Evolutionary conservation across 2,329 filamentous ascomycete species (phyloP), one percentile per base, ranked within the genome.

Genomic region (Graphilbum fragrans): DNA sequence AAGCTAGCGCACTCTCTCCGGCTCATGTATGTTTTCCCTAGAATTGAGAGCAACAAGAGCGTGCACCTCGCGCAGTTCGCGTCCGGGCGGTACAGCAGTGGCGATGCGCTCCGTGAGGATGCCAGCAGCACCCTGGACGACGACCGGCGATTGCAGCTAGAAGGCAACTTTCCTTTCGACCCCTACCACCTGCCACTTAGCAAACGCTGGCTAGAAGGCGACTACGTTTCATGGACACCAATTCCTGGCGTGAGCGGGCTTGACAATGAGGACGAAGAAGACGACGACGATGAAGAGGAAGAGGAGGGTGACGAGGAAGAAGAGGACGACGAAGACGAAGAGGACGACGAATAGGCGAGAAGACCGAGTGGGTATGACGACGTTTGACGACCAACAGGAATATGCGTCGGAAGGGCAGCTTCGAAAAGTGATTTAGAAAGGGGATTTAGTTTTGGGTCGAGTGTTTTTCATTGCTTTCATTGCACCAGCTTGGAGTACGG

Each of bases 161-260:
- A 96, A 51, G 84, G 87, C 0, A 95, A 94, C 58, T 98, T 96
- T 55, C 92, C 92, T 0, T 98, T 98, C 54, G 92, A 98, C 56
- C 93, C 93, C 3, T 98, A 96, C 59, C 82, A 90, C 53, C 67
- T 98, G 38, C 88, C 88, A 1, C 69, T 78, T 50, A 95, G 88
- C 58, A 86, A 84, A 60, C 73, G 78, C 45, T 96, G 92, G 93
- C 64, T 98, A 12, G 82, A 87, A 47, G 72, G 75, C 18, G 82
- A 93, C 55, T 95, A 94, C 55, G 72, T 90, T 23, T 70, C 80
- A 39, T 95, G 86, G 84, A 75, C 76, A 48, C 73, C 79, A 5
- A 75, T 93, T 29, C 77, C 79, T 1, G 85, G 83, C 0, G 61
- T 87, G 11, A 72, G 80, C 44, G 71, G 21, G 70, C 70, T 70